Conservation (phyloP, 176 grass and related monocot genomes). For the Paspalum vaginatum region DNA sequence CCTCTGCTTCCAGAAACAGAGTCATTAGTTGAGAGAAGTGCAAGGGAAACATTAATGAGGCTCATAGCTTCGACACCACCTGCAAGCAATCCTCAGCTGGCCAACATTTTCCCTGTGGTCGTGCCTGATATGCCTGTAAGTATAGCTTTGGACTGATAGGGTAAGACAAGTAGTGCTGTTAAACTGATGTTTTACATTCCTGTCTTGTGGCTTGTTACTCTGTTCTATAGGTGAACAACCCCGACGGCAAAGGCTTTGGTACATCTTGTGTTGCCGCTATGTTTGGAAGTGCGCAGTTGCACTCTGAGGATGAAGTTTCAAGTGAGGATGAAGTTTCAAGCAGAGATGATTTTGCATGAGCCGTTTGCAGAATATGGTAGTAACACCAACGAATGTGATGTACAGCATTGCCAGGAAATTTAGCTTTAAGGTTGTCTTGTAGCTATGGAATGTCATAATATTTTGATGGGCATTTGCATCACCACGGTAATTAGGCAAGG, state of each 20-base stretch:
- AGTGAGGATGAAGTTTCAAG: conserved; percentile 21
- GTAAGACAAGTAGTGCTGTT: conserved; percentile 43
- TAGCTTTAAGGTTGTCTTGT: not conserved
- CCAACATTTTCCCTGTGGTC: conserved; percentile 56
- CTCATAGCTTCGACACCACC: conserved; percentile 74
- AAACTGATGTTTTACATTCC: not conserved
- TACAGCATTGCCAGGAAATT: conserved; percentile 29
- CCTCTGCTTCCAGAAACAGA: conserved; percentile 73
- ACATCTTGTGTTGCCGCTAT: conserved; percentile 32
- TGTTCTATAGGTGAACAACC: conserved; percentile 46
- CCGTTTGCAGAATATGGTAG: conserved; percentile 19
- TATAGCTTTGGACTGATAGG: conserved; percentile 26
- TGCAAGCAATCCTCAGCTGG: conserved; percentile 43
- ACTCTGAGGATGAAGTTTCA: conserved; percentile 30
- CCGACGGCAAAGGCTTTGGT: not conserved
- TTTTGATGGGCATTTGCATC: conserved; percentile 24
- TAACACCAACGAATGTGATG: conserved; percentile 21
- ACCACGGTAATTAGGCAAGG: conserved; percentile 4
- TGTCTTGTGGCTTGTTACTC: conserved; percentile 18
- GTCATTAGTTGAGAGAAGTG: conserved; percentile 76
- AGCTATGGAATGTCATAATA: conserved; percentile 1
- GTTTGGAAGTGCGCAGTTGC: conserved; percentile 44
- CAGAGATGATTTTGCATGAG: conserved; percentile 25
- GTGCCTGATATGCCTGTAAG: conserved; percentile 46
- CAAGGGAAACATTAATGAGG: conserved; percentile 85